A percentile compares a stretch with the other conserved stretches of the same genome.
Evolutionary conservation across 441 rosid species (phyloP).

Genomic region (Omphalea diandra): DNA sequence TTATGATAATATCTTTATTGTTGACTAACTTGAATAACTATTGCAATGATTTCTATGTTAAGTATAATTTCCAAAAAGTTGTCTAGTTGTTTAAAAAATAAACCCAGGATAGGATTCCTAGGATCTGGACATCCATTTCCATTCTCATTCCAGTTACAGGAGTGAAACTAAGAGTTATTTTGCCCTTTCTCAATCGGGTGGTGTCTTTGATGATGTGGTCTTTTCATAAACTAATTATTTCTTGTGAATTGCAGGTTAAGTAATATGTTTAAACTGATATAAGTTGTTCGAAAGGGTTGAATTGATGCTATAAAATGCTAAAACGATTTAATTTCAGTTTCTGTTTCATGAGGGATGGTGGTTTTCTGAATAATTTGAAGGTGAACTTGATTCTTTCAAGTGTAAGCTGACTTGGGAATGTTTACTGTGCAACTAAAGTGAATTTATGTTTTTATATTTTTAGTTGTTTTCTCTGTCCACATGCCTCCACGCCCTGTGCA

Average conservation of each 20-base stretch:
- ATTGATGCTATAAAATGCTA: background rate
- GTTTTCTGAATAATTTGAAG: background rate
- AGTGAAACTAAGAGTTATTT: too few species aligned
- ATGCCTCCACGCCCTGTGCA: background rate
- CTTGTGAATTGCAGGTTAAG: background rate
- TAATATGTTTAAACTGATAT: background rate
- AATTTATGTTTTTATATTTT: background rate
- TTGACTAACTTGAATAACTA: too few species aligned
- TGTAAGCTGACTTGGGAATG: background rate
- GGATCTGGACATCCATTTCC: too few species aligned
- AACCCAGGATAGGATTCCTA: too few species aligned
- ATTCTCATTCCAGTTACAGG: too few species aligned
- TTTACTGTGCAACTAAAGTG: background rate
- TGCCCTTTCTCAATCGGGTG: background rate
- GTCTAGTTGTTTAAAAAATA: too few species aligned
- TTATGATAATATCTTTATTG: too few species aligned
- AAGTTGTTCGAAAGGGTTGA: background rate
- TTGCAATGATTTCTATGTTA: too few species aligned
- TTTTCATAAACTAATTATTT: background rate
- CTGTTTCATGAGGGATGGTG: background rate
- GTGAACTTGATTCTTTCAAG: background rate
- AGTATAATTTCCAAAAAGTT: too few species aligned
- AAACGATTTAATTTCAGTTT: background rate
- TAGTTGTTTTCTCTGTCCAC: background rate
- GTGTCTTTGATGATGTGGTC: background rate